Evolutionary conservation across 208 protist species (phyloP).

Genomic region (Giardia muris): DNA sequence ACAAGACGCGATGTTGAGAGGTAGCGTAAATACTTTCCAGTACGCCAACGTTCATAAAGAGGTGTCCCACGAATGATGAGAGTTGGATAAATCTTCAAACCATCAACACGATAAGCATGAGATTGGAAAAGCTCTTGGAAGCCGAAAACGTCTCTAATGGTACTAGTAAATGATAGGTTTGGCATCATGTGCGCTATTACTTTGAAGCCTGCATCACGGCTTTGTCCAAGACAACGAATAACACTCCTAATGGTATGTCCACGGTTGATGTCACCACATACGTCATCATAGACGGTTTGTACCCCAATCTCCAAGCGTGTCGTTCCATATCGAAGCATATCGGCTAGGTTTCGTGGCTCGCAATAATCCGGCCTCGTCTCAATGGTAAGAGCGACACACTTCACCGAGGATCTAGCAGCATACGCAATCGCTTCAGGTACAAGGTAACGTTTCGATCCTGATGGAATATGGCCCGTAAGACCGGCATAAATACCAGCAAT

Average conservation of each 20-base stretch:
- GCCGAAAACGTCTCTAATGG: conserved; percentile 70
- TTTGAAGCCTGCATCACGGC: conserved; percentile 81
- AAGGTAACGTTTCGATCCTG: conserved; percentile 25
- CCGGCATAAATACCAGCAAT: conserved; percentile 62
- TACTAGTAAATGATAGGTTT: conserved; percentile 77
- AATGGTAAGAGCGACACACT: conserved; percentile 93
- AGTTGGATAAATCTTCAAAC: conserved; percentile 92
- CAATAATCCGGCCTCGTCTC: conserved; percentile 93
- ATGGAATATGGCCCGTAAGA: conserved; percentile 15
- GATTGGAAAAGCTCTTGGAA: conserved; percentile 65
- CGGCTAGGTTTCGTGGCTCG: conserved; percentile 61
- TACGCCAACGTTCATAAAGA: conserved; percentile 72
- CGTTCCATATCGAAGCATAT: conserved; percentile 68
- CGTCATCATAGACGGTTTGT: conserved; percentile 84
- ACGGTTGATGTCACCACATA: conserved; percentile 66
- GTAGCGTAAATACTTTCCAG: conserved; percentile 41
- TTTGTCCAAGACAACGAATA: conserved; percentile 51
- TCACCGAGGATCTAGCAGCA: conserved; percentile 65
- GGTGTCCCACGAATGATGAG: conserved; percentile 92
- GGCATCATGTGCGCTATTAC: conserved; percentile 97
- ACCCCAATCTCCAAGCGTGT: conserved; percentile 95
- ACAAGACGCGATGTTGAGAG: conserved; percentile 47
- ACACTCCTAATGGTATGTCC: conserved; percentile 65
- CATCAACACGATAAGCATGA: conserved; percentile 77
- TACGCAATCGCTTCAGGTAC: conserved; percentile 61